Percentiles rank a stretch among this genome's conserved stretches.
These are phyloP conservation scores for Rhexocercosporidium sp. DNA, from an alignment of 2,329 filamentous ascomycete species.

Conservation along the genomic window DNA sequence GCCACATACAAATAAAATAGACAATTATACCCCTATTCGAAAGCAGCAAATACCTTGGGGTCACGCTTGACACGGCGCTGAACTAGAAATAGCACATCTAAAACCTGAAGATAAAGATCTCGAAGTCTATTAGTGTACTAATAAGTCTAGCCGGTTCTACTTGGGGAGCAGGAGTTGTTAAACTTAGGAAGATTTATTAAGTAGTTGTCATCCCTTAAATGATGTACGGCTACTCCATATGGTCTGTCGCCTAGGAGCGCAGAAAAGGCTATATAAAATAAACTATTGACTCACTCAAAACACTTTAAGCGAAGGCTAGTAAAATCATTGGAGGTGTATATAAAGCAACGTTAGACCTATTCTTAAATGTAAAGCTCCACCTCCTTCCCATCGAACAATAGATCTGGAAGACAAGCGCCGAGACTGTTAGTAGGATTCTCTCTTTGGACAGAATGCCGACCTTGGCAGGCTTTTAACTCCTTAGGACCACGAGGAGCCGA, in stretches of 20 bases:
- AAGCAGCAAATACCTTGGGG: conserved; percentile 28
- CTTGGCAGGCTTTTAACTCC: conserved; percentile 11
- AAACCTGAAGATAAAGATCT: conserved; percentile 13
- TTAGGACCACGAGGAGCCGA: conserved; percentile 15
- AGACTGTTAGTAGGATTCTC: conserved; percentile 16
- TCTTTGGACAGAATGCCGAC: conserved; percentile 15
- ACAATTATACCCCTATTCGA: background rate
- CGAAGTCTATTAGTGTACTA: conserved; percentile 21
- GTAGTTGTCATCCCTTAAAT: conserved; percentile 41
- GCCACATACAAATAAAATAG: conserved; percentile 9
- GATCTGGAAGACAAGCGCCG: conserved; percentile 25
- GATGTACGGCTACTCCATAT: conserved; percentile 41
- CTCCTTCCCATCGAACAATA: conserved; percentile 22
- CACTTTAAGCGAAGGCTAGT: conserved; percentile 31
- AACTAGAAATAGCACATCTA: conserved; percentile 23
- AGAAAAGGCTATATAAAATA: conserved; percentile 29
- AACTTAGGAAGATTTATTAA: conserved; percentile 22
- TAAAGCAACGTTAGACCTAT: conserved; percentile 33
- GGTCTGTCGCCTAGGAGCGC: conserved; percentile 25
- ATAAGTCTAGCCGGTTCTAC: conserved; percentile 16
- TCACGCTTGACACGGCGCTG: conserved; percentile 30
- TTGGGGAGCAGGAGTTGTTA: conserved; percentile 15
- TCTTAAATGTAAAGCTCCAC: conserved; percentile 33
- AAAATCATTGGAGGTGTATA: conserved; percentile 36
- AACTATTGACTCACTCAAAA: conserved; percentile 27